These are phyloP conservation scores for Penicillium concentricum DNA, from an alignment of 2,329 filamentous ascomycete genomes.

Conservation along the genomic window DNA sequence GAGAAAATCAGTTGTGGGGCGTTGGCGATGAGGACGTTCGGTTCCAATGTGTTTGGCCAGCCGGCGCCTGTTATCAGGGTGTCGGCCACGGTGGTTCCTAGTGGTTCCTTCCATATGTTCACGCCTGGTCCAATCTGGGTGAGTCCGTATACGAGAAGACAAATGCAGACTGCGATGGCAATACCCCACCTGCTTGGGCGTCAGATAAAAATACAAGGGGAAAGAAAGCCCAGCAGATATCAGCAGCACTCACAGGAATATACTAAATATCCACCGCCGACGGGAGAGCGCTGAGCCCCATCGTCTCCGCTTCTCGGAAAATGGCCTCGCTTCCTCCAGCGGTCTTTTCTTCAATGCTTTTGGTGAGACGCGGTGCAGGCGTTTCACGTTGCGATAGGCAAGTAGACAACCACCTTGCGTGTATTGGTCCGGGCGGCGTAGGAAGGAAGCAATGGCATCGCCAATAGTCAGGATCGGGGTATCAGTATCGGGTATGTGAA, in stretches of 20 bases:
- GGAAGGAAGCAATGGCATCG: background rate
- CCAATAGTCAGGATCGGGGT: background rate
- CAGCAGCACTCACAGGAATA: too few relatives aligned
- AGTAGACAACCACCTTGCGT: background rate
- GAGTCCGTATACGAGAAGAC: background rate
- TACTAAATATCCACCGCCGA: too few relatives aligned
- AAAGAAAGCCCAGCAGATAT: too few relatives aligned
- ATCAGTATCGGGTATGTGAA: background rate
- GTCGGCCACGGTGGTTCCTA: background rate
- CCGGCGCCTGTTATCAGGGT: background rate
- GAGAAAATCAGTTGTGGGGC: background rate
- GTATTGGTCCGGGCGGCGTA: background rate
- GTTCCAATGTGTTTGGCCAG: background rate
- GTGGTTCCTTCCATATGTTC: background rate
- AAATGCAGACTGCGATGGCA: background rate
- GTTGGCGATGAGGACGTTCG: background rate
- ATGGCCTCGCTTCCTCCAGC: too few relatives aligned
- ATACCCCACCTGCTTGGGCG: background rate
- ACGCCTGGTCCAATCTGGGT: background rate
- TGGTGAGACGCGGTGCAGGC: too few relatives aligned
- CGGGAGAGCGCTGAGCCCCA: too few relatives aligned
- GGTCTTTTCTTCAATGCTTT: too few relatives aligned
- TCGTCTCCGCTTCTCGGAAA: too few relatives aligned
- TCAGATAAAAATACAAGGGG: too few relatives aligned
- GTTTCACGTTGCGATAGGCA: too few relatives aligned